These are phyloP conservation scores for Ustanciosporium gigantosporum DNA, from an alignment of 1,284 basidiomycete genomes.

Conservation along the genomic window DNA sequence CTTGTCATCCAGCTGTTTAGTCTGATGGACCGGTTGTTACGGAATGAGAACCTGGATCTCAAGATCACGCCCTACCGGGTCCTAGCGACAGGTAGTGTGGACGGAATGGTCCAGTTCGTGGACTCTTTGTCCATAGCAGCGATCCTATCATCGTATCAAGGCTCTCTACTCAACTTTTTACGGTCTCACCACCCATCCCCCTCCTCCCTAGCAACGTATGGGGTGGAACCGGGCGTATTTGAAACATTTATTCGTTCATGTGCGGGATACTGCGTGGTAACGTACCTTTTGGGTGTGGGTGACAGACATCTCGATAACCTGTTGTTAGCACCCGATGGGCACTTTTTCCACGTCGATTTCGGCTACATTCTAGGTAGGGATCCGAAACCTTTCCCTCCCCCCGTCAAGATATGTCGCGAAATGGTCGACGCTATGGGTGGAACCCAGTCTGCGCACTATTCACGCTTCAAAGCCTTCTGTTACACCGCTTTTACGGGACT, in stretches of 20 bases:
- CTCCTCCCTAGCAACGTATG: constrained; percentile 86
- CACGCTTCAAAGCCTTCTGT: constrained; percentile 91
- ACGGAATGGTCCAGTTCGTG: constrained; percentile 96
- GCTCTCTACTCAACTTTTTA: constrained; percentile 87
- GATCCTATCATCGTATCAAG: constrained; percentile 73
- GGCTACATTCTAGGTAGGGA: constrained; percentile 97
- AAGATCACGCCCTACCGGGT: constrained; percentile 91
- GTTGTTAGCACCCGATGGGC: constrained; percentile 86
- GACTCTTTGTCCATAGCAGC: constrained; percentile 91
- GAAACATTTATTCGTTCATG: constrained; percentile 97
- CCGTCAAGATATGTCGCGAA: constrained; percentile 97
- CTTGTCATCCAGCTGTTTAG: constrained; percentile 96
- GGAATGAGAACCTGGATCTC: constrained; percentile 93
- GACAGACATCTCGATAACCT: constrained; percentile 97
- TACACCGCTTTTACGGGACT: constrained; percentile 94
- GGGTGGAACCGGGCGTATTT: constrained; percentile 86
- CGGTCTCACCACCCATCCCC: constrained; percentile 84
- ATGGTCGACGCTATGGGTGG: constrained; percentile 99
- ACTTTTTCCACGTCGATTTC: constrained; percentile 80
- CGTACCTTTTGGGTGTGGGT: constrained; percentile 93
- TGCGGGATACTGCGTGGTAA: constrained; percentile 97
- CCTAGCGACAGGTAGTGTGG: constrained; percentile 84
- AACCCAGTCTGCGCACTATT: constrained; percentile 72
- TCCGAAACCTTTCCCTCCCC: constrained; percentile 95
- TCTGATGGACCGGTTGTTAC: constrained; percentile 88